phyloP scores from a whole-genome alignment of 2,329 filamentous ascomycete genomes.

The Monilinia fructigena region DNA sequence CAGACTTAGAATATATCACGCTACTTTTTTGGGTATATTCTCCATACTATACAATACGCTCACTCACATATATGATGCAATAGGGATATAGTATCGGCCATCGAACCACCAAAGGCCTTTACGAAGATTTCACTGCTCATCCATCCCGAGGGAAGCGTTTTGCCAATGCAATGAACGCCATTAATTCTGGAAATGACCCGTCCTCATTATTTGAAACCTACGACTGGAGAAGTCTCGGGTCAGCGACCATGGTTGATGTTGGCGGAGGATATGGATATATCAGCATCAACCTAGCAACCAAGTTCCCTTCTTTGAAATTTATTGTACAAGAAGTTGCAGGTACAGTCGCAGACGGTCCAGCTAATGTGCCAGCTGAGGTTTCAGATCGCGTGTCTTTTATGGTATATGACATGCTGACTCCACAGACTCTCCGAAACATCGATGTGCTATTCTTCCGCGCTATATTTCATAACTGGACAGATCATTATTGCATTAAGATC shows the following conservation, averaged over 20 bases:
- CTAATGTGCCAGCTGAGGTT: slow-evolving; percentile 8
- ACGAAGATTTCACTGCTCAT: slow-evolving; percentile 8
- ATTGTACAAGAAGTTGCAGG: slow-evolving; percentile 55
- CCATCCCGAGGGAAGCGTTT: slow-evolving; percentile 48
- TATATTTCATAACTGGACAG: slow-evolving; percentile 19
- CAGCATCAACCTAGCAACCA: slow-evolving; percentile 53
- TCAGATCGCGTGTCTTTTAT: slow-evolving; percentile 12
- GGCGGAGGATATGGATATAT: slow-evolving; percentile 59
- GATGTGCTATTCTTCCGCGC: slow-evolving; percentile 19
- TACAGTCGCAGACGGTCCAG: slow-evolving; percentile 41
- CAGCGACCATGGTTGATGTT: slow-evolving; percentile 57
- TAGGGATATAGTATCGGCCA: slow-evolving; percentile 18
- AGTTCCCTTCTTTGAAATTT: slow-evolving; percentile 52
- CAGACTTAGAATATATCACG: not conserved
- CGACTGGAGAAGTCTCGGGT: slow-evolving; percentile 51
- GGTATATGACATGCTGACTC: slow-evolving; percentile 16
- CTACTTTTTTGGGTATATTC: not conserved
- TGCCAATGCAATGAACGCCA: slow-evolving; percentile 54
- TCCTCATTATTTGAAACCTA: slow-evolving; percentile 53
- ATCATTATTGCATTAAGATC: slow-evolving; percentile 18
- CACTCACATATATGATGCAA: not conserved
- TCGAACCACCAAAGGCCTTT: slow-evolving; percentile 13
- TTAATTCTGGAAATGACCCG: slow-evolving; percentile 55
- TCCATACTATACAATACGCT: not conserved
- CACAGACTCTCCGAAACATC: not conserved